These are phyloP conservation scores for Dioscorea zingiberensis DNA, from an alignment of 106 monocot genomes.

Conservation along the genomic window DNA sequence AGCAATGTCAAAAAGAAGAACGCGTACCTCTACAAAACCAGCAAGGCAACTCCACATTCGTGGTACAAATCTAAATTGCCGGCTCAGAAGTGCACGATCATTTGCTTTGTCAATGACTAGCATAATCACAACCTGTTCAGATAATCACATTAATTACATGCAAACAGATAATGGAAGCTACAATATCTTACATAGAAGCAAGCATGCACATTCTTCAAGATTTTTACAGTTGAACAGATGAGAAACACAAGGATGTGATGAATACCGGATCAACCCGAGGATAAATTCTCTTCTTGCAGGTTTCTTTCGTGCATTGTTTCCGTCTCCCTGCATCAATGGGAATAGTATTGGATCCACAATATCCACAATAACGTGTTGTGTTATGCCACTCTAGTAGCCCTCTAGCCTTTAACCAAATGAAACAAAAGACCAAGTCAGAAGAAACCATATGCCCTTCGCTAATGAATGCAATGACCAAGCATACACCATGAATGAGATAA, in stretches of 20 bases:
- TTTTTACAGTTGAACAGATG: not conserved
- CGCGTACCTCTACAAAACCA: constrained; percentile 80
- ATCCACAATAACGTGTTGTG: constrained; percentile 65
- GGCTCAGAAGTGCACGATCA: constrained; percentile 81
- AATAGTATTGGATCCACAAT: constrained; percentile 53
- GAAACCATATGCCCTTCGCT: too few relatives aligned
- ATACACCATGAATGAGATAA: too few relatives aligned
- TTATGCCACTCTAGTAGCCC: constrained; percentile 83
- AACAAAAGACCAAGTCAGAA: not conserved
- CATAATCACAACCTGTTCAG: constrained; percentile 90
- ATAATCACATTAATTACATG: not conserved
- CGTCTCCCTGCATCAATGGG: constrained; percentile 66
- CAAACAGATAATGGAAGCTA: too few relatives aligned
- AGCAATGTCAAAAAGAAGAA: not conserved
- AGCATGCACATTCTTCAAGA: too few relatives aligned
- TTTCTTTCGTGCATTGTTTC: constrained; percentile 75
- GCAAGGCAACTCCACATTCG: constrained; percentile 99
- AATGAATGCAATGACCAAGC: too few relatives aligned
- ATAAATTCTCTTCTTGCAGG: constrained; percentile 79
- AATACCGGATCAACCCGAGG: constrained; percentile 93
- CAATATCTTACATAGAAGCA: too few relatives aligned
- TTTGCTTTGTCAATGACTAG: constrained; percentile 90
- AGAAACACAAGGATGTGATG: constrained; percentile 1
- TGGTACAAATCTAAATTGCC: constrained; percentile 88
- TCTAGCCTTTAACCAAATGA: constrained; percentile 51